Evolutionary conservation across 352 stramenopile species (phyloP), one percentile per base, ranked within the genome.

Genomic region (Aphanomyces cochlioides): DNA sequence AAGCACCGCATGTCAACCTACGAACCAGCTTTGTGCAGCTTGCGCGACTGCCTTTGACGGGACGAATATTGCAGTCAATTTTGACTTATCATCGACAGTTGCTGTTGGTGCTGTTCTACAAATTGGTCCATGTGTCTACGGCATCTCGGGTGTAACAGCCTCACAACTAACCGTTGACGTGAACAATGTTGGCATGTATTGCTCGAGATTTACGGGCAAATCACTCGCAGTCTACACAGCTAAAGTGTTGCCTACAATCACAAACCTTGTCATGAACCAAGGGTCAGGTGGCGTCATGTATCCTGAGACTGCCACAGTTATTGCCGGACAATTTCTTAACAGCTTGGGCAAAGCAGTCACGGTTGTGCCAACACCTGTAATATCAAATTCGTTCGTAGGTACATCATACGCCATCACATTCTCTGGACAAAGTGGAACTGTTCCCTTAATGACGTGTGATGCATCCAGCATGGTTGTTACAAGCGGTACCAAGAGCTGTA

Each of bases 41-140:
- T 93, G 81, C 75, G 86, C 85, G 61, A 93, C 79, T 3, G 73
- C 61, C 13, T 88, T 97, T 56, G 73, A 84, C 37, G 85, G 88
- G 4, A 81, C 87, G 0, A 77, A 63, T 3, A 84, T 93, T 37
- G 75, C 78, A 1, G 50, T 88, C 1, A 73, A 60, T 3, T 0
- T 66, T 1, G 69, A 80, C 47, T 66, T 81, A 10, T 57, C 17
- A n/a, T 8, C 34, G 1, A 66, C 56, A 2, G 57, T 87, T 0
- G 53, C 39, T 0, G 39, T 56, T 1, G 66, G 65, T 15, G 72
- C 76, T 7, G 80, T 80, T 6, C 61, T 94, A 7, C 67, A 90
- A 4, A 81, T 72, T 36, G 84, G 79, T 8, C 65, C 78, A 7
- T 94, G 84, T 50, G 83, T 85, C 0, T 91, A 91, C 56, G 59